Evolutionary conservation across 148 eudicot species (phyloP).

Genomic region (Silene uniflora): DNA sequence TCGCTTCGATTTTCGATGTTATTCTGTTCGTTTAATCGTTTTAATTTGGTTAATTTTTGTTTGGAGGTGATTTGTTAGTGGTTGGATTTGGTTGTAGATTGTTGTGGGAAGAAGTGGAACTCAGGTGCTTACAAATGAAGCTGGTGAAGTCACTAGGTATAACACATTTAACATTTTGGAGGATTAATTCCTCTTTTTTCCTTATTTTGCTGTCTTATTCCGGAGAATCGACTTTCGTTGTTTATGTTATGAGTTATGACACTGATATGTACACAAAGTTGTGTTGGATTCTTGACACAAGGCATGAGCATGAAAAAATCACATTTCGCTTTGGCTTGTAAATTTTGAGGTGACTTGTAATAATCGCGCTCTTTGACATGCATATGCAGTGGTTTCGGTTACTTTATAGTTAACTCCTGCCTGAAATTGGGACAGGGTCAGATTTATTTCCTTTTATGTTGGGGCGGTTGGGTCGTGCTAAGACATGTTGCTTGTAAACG

Average conservation of each 20-base stretch:
- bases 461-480: not conserved
- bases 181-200: not conserved
- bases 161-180: not conserved
- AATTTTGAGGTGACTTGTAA: not conserved
- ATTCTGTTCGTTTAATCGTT: not conserved
- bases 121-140: constrained; percentile 89
- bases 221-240: not conserved
- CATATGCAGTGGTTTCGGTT: not conserved
- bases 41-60: not conserved
- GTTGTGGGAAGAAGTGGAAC: constrained; percentile 89
- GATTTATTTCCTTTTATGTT: not conserved
- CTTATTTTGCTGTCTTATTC: not conserved
- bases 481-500: too few relatives aligned
- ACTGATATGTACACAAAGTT: not conserved
- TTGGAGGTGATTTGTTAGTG: not conserved
- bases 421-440: too few relatives aligned
- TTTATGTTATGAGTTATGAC: not conserved
- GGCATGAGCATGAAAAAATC: not conserved
- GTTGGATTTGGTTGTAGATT: constrained; percentile 42
- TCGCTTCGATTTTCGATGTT: not conserved
- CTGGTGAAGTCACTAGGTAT: constrained; percentile 98
- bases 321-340: not conserved
- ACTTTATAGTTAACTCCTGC: not conserved
- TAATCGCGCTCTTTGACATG: not conserved
- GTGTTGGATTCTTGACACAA: not conserved